Evolutionary conservation across 371 early-diverging fungal genomes (phyloP), one percentile per base, ranked within the genome.

Genomic region (Encephalitozoon cuniculi): DNA sequence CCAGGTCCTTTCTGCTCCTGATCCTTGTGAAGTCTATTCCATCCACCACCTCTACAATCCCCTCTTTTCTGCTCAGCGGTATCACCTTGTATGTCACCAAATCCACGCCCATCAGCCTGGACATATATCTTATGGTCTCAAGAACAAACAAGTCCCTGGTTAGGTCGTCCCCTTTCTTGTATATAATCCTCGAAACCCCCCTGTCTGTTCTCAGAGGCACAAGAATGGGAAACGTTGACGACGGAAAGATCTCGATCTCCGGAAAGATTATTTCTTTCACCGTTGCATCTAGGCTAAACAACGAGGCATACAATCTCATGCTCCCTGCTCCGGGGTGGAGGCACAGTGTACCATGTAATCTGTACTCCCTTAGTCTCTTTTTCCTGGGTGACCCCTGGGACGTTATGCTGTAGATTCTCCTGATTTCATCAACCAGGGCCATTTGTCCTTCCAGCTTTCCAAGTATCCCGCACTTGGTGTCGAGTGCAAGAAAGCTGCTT

Each of bases 41-140:
- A 15, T 71, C 44, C 41, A 52, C 53, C 6, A 71, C 63, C 21
- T 71, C 63, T 15, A 71, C 63, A 23, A 55, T 43, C 11, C 53
- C 53, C 26, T 39, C 25, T 4, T 54, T 34, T 44, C 30, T 66
- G 21, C 66, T 66, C 43, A 66, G 23, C 21, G 66, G 41, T 26
- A 52, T 34, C 8, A 71, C 63, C 5, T 25, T 64, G 34, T 53
- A 52, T 34, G 59, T 15, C 7, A 59, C 59, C 37, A 59, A 34
- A 11, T 59, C 34, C 15, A 59, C 15, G 1, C 21, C 18, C 15
- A 59, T 5, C 59, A 59, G n/a, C 28, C 15, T 34, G 6, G 59
- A 59, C 6, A 59, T 34, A 21, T 59, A 59, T 18, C 12, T 59
- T 30, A 59, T 37, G 9, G 59, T 59, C 28, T 59, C 59, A 59